These are phyloP conservation scores for Hygrocybe punicea DNA, from an alignment of 768 basidiomycete genomes.

Conservation along the genomic window DNA sequence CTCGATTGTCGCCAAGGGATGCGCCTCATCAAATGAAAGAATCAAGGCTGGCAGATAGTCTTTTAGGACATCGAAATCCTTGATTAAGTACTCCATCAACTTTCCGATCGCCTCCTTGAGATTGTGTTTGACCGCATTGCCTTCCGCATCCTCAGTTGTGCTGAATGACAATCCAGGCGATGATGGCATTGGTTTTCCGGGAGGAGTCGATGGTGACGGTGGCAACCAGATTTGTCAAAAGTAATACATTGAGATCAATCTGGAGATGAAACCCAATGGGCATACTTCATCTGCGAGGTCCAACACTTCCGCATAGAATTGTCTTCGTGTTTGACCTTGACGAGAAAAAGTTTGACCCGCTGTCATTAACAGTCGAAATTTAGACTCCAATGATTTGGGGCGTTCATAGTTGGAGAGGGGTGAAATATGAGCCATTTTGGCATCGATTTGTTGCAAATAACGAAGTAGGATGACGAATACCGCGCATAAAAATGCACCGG, in stretches of 20 bases:
- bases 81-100: neutral
- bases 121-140: neutral
- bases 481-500: slow-evolving; percentile 2
- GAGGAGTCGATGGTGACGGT: neutral
- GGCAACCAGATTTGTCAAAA: neutral
- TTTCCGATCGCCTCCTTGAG: neutral
- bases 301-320: neutral
- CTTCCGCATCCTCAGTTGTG: neutral
- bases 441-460: slow-evolving; percentile 2
- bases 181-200: neutral
- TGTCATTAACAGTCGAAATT: slow-evolving; percentile 1
- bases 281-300: neutral
- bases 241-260: neutral
- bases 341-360: neutral
- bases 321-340: neutral
- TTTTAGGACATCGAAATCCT: neutral
- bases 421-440: neutral
- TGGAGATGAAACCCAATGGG: neutral
- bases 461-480: neutral
- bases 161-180: neutral
- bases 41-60: slow-evolving; percentile 6
- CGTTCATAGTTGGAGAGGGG: neutral
- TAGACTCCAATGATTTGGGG: neutral
- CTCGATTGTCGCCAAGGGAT: slow-evolving; percentile 3
- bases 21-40: slow-evolving; percentile 21